Conservation (phyloP, 352 stramenopile genomes). For the Pythium coloratum region DNA sequence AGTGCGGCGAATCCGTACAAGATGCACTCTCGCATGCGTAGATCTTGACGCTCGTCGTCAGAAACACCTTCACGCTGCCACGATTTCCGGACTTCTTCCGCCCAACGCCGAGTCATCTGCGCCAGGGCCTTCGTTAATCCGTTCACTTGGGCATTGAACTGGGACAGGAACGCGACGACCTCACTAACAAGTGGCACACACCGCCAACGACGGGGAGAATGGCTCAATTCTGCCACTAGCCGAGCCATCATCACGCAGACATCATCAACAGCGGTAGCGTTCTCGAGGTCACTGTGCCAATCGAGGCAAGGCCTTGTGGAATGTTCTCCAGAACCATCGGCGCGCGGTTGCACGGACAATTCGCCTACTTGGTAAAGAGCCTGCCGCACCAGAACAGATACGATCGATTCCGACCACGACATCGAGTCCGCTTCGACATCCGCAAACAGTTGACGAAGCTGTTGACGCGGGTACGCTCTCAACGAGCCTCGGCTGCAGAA, state of each 20-base stretch:
- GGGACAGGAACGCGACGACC: conserved; percentile 30
- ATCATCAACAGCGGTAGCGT: background rate
- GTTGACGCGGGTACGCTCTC: conserved; percentile 50
- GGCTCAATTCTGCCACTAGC: conserved; percentile 14
- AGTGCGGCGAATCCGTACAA: conserved; percentile 46
- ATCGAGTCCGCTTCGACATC: conserved; percentile 42
- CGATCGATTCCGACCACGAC: conserved; percentile 40
- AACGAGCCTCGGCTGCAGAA: conserved; percentile 34
- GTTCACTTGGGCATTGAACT: conserved; percentile 28
- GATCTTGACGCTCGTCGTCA: conserved; percentile 16
- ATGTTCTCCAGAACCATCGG: background rate
- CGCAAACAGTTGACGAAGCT: conserved; percentile 48
- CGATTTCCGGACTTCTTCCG: conserved; percentile 11
- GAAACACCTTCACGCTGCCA: conserved; percentile 3
- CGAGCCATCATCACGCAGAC: conserved; percentile 28
- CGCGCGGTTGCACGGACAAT: conserved; percentile 29
- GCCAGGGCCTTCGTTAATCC: conserved; percentile 26
- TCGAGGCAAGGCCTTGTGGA: background rate
- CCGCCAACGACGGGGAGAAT: conserved; percentile 21
- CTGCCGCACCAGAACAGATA: conserved; percentile 41
- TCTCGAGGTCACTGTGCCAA: conserved; percentile 50
- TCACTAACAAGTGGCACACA: conserved; percentile 41
- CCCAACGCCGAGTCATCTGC: conserved; percentile 33
- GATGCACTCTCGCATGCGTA: conserved; percentile 41
- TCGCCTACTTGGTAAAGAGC: conserved; percentile 50